Evolutionary conservation across 257 asterid species (phyloP), one percentile per base, ranked within the genome.

Genomic region (Ballota nigra): DNA sequence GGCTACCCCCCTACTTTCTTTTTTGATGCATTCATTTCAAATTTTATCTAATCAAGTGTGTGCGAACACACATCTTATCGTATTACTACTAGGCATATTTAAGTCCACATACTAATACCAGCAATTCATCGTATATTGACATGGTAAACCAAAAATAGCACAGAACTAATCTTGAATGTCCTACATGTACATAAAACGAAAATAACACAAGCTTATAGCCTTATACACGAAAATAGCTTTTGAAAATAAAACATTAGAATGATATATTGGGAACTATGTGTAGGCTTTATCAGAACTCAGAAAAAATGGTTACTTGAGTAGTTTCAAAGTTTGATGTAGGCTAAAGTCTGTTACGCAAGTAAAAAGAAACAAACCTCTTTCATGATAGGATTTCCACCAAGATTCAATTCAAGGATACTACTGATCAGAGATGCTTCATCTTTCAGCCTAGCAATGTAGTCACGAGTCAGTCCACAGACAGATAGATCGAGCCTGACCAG

Each of bases 401-500:
- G 88, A 81, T 95, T 89, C 83, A 95, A 81, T 82, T 95, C 98
- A 53, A 85, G 80, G 72, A 95, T 74, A 38, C 89, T 75, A 78
- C 74, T 73, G 40, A 84, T 38, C 70, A 86, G 69, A 70, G 88
- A 74, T 68, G 77, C 75, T 78, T 87, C 96, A 66, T 73, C 69
- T 75, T 81, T 83, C 76, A 87, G 84, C 77, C 80, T 74, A 75
- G 70, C 70, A 56, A 86, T 78, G 86, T 73, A 89, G 61, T 81
- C 84, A 23, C 75, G 40, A 72, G 87, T 82, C 70, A 95, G 76
- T 69, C 85, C 90, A 65, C 96, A 89, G 55, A 63, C 79, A 59
- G 97, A 95, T 58, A 95, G 78, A 81, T 92, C 96, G 62, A 95
- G 96, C 86, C 83, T 86, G 78, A 85, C 83, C 66, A 85, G 68